These are phyloP conservation scores for Diophrys sp. DNA, from an alignment of 73 alveolate species.

Conservation along the genomic window DNA sequence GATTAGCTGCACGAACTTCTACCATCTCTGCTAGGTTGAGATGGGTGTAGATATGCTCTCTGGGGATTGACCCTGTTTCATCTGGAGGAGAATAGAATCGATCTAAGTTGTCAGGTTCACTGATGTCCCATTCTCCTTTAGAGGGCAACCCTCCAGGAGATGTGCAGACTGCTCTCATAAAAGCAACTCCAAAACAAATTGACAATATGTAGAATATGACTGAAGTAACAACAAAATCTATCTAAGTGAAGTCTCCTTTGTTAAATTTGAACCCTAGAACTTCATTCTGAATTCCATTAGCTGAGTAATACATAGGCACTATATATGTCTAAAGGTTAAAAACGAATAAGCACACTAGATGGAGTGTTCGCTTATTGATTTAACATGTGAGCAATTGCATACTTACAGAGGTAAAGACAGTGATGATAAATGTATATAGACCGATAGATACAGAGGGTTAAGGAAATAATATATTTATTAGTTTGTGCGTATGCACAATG, in stretches of 20 bases:
- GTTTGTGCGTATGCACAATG: too few relatives aligned
- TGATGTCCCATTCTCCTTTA: constrained; percentile 49
- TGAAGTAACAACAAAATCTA: not conserved
- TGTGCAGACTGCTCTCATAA: constrained; percentile 23
- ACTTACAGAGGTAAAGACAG: too few relatives aligned
- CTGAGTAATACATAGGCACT: not conserved
- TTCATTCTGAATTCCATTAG: not conserved
- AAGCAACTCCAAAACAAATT: too few relatives aligned
- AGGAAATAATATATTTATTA: too few relatives aligned
- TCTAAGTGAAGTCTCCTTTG: not conserved
- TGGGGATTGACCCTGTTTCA: not conserved
- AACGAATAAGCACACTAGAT: too few relatives aligned
- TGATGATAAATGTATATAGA: too few relatives aligned
- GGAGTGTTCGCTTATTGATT: too few relatives aligned
- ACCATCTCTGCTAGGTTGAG: not conserved
- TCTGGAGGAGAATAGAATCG: too few relatives aligned
- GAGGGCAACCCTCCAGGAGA: constrained; percentile 53
- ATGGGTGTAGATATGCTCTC: not conserved
- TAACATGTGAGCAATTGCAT: too few relatives aligned
- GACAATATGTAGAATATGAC: not conserved
- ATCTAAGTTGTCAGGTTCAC: not conserved
- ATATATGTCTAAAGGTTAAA: too few relatives aligned
- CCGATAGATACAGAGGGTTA: too few relatives aligned
- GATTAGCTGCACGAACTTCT: not conserved
- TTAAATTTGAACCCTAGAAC: not conserved